Base-by-base conservation (phyloP, 768 basidiomycete species). In the Lactarius sp. region DNA sequence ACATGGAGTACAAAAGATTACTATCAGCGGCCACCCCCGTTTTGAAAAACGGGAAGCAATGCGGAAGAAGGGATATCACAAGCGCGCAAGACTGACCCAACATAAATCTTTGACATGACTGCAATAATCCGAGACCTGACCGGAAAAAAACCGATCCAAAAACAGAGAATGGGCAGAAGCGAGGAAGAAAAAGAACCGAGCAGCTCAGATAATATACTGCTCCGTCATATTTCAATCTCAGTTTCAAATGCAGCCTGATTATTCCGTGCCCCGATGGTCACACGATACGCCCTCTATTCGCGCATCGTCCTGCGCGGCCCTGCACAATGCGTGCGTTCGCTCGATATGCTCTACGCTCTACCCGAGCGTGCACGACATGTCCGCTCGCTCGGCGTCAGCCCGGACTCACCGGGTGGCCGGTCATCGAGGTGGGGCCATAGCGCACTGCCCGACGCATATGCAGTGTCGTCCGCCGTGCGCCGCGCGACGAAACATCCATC, bases 61-160 rank as follows among this genome's bases (percentile, higher is more conserved):
- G 72, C 74, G 75, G 54, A 60, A 3, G 70, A 74, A 68, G 73
- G 71, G 72, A 76, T 74, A 73, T 78, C 72, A 79, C 72, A 75
- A 77, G 78, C 73, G 79, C 79, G 76, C 76, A 77, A 85, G 85
- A 93, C 91, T 87, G 84, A 94, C 91, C 90, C 91, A 83, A 94
- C 90, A 77, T 93, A 94, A 75, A 93, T 83, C 80, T 93, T 94
- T 73, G 87, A 83, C 86, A 89, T 88, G 79, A 80, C 69, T 70
- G 70, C 63, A 70, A 52, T 69, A 70, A 64, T 66, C 60, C 49
- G 52, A 68, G 60, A 67, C 49, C 66, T 63, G 58, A 68, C 58
- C 61, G 55, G 65, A 62, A 56, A 61, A 56, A 66, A 64, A 69
- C 68, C 60, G 61, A 64, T 57, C 62, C 61, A 64, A 60, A 64